phyloP scores from a whole-genome alignment of 2,329 filamentous ascomycete genomes.

The Chaetothyriales sp. region DNA sequence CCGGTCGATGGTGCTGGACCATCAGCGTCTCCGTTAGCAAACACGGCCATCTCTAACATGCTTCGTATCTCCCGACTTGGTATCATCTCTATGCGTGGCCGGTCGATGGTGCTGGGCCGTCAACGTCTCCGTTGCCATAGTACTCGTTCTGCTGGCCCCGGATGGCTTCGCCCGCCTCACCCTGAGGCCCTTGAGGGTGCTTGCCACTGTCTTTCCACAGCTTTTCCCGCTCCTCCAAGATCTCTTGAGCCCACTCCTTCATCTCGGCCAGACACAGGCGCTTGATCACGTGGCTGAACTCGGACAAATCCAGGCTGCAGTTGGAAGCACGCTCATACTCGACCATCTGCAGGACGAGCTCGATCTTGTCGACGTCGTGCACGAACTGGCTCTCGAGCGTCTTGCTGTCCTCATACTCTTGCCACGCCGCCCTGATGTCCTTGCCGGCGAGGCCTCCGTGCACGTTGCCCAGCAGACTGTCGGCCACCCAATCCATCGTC shows the following conservation, averaged over 20 bases:
- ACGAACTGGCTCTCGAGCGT: conserved; percentile 81
- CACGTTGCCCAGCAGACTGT: conserved; percentile 57
- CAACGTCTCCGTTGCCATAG: conserved; percentile 13
- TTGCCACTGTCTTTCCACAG: conserved; percentile 49
- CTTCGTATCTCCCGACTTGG: too few relatives aligned
- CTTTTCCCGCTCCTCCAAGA: conserved; percentile 60
- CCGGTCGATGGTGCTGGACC: background rate
- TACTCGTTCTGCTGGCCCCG: conserved; percentile 18
- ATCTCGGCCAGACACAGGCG: conserved; percentile 65
- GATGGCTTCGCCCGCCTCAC: conserved; percentile 7
- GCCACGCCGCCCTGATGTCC: conserved; percentile 69
- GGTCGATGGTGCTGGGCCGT: background rate
- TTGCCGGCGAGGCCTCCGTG: conserved; percentile 55
- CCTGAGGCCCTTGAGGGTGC: conserved; percentile 11
- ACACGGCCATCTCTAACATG: background rate
- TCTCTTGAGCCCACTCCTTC: conserved; percentile 61
- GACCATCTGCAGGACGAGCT: conserved; percentile 85
- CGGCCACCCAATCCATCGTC: conserved; percentile 84
- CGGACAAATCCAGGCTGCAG: conserved; percentile 59
- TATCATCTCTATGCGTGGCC: too few relatives aligned
- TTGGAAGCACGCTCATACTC: conserved; percentile 74
- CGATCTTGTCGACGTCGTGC: conserved; percentile 95
- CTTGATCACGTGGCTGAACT: conserved; percentile 69
- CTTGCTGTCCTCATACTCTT: conserved; percentile 82
- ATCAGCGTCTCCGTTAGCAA: too few relatives aligned